These are phyloP conservation scores for Austroboletus sp. DNA, from an alignment of 1,284 basidiomycete species.

Conservation along the genomic window DNA sequence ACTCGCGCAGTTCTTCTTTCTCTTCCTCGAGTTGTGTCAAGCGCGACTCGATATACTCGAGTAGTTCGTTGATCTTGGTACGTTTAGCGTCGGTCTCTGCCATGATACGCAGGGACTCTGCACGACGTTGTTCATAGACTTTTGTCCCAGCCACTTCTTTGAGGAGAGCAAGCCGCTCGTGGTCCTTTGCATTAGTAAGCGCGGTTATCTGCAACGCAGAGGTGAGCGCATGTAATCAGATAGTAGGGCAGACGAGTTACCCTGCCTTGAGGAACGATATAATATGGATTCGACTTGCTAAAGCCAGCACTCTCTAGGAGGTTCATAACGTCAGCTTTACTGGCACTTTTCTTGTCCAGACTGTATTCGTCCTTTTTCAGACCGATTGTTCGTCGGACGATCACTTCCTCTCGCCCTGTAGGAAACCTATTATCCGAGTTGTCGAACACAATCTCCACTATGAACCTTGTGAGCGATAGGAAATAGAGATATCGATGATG, in stretches of 20 bases:
- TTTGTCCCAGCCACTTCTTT: constrained; percentile 99
- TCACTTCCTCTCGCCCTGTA: constrained; percentile 77
- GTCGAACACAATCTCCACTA: constrained; percentile 81
- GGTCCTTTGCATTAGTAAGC: constrained; percentile 94
- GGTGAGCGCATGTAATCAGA: constrained; percentile 6
- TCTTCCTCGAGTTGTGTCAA: constrained; percentile 91
- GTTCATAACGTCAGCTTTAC: constrained; percentile 96
- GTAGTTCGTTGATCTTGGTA: constrained; percentile 82
- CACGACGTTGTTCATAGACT: constrained; percentile 91
- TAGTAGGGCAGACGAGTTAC: constrained; percentile 43
- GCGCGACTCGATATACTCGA: constrained; percentile 87
- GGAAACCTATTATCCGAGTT: constrained; percentile 88
- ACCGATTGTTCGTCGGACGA: constrained; percentile 89
- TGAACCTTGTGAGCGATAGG: constrained; percentile 18
- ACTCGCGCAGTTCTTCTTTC: constrained; percentile 95
- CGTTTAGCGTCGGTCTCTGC: constrained; percentile 92
- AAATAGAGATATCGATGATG: constrained; percentile 1
- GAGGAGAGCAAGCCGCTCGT: constrained; percentile 85
- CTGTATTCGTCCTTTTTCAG: constrained; percentile 98
- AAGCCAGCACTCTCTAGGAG: constrained; percentile 93
- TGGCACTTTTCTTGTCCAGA: constrained; percentile 90
- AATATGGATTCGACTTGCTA: constrained; percentile 95
- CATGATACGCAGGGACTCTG: constrained; percentile 93
- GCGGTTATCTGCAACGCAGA: constrained; percentile 70
- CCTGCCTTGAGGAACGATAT: constrained; percentile 96